Percentiles rank a stretch among this genome's conserved stretches.
phyloP scores from a whole-genome alignment of 306 rosid species.

The Fragaria iinumae region DNA sequence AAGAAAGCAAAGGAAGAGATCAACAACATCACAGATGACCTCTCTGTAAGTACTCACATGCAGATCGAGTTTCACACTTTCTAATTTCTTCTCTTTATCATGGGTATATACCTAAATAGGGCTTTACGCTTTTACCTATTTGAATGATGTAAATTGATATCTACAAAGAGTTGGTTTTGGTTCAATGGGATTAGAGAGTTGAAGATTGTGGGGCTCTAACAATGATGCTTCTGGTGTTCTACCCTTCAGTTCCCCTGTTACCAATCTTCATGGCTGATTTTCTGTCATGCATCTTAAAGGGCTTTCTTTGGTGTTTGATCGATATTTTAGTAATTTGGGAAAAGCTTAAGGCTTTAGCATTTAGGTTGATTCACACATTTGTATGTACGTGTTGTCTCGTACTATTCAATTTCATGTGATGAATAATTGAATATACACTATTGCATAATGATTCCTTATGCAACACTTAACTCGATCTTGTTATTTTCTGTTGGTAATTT shows the following conservation, averaged over 20 bases:
- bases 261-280: neutral
- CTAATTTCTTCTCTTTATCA: neutral
- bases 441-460: too few species aligned
- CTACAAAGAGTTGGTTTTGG: neutral
- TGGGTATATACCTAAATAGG: neutral
- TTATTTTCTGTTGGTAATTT: neutral
- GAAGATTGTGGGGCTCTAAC: neutral
- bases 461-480: neutral
- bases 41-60: slow-evolving; percentile 16
- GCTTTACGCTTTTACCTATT: neutral
- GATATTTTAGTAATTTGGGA: too few species aligned
- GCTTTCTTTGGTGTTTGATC: neutral
- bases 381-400: too few species aligned
- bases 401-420: too few species aligned
- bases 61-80: neutral
- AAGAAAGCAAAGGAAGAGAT: slow-evolving; percentile 81
- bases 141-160: neutral
- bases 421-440: too few species aligned
- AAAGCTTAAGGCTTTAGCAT: too few species aligned
- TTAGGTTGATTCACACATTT: too few species aligned
- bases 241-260: neutral
- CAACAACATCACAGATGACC: slow-evolving; percentile 62
- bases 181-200: neutral
- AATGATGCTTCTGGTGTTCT: neutral
- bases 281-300: neutral